These are phyloP conservation scores for Arxiozyma bovina DNA, from an alignment of 1,139 yeast species.

Conservation along the genomic window DNA sequence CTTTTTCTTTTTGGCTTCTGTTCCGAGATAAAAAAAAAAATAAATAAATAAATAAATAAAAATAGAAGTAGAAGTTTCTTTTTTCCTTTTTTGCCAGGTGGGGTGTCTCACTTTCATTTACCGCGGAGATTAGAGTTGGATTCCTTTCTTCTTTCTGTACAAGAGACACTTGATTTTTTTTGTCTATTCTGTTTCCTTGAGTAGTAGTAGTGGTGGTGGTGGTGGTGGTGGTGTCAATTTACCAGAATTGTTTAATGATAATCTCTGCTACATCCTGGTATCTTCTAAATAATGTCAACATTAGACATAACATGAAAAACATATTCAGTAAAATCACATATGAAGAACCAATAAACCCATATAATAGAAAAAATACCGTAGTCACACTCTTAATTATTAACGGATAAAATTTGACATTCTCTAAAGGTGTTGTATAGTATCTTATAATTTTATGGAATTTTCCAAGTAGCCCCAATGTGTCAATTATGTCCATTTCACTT, in stretches of 20 bases:
- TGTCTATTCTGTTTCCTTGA: too few species aligned
- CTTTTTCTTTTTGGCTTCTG: too few species aligned
- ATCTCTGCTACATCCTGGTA: conserved; percentile 10
- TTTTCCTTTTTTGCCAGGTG: too few species aligned
- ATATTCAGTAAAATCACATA: conserved; percentile 23
- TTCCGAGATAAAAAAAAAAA: too few species aligned
- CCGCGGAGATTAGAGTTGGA: too few species aligned
- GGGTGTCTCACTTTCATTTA: too few species aligned
- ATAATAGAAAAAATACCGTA: conserved; percentile 16
- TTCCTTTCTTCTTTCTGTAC: too few species aligned
- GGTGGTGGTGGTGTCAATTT: not conserved
- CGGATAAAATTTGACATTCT: not conserved
- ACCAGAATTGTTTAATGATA: not conserved
- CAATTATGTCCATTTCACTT: conserved; percentile 1
- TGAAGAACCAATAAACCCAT: conserved; percentile 26
- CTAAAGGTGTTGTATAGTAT: not conserved
- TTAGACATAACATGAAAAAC: conserved; percentile 26
- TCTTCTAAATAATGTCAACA: conserved; percentile 21
- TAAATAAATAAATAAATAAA: too few species aligned
- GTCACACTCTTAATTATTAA: conserved; percentile 13
- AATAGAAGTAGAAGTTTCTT: too few species aligned
- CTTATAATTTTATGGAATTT: conserved; percentile 27
- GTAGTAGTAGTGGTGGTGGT: too few species aligned
- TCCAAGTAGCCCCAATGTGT: conserved; percentile 20
- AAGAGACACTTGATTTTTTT: too few species aligned